These are phyloP conservation scores for Cytospora piceae DNA, from an alignment of 2,329 filamentous ascomycete genomes.

Conservation along the genomic window DNA sequence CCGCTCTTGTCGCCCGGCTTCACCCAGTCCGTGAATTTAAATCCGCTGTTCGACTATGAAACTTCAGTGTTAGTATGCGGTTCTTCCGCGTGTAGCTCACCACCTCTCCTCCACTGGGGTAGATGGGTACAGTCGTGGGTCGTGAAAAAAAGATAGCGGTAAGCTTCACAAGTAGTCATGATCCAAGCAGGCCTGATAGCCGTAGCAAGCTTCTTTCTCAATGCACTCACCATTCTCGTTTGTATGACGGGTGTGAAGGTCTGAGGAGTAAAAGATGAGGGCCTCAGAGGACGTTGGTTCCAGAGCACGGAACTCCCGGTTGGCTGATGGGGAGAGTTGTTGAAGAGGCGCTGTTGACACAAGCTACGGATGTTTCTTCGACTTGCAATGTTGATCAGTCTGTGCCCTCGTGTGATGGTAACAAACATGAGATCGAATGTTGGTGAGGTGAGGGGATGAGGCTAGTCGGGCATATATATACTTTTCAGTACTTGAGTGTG, in stretches of 20 bases:
- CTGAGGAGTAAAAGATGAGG: no score
- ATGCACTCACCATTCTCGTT: conserved; percentile 28
- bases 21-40: conserved; percentile 82
- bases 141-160: no score
- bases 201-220: background rate
- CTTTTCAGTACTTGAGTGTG: background rate
- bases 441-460: background rate
- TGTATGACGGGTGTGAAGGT: background rate
- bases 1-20: conserved; percentile 75
- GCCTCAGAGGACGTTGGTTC: background rate
- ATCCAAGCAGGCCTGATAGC: background rate
- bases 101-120: background rate
- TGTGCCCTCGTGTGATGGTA: conserved; percentile 5
- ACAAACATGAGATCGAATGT: conserved; percentile 4
- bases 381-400: background rate
- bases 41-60: conserved; percentile 25
- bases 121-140: no score
- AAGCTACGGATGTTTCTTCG: background rate
- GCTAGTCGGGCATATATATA: background rate
- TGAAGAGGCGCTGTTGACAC: conserved; percentile 14
- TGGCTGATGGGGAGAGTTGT: background rate
- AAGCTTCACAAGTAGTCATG: background rate
- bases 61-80: background rate
- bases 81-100: background rate
- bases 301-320: background rate